Evolutionary conservation across 2,329 filamentous ascomycete genomes (phyloP).

Genomic region (Scedosporium apiospermum): DNA sequence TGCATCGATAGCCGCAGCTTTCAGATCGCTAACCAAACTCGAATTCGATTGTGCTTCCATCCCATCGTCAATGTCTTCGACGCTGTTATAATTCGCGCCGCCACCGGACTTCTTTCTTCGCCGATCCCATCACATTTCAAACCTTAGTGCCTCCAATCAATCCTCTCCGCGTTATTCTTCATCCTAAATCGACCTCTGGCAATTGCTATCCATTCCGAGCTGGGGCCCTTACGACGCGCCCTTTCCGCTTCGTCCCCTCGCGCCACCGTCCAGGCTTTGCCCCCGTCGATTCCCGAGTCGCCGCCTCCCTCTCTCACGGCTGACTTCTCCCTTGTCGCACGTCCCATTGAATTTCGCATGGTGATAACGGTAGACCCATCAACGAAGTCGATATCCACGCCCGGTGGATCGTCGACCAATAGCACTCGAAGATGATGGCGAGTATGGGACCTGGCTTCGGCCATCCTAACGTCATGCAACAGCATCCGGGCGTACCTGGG

Average conservation of each 20-base stretch:
- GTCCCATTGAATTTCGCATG: slow-evolving; percentile 1
- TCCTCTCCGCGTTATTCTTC: neutral
- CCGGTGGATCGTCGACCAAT: slow-evolving; percentile 44
- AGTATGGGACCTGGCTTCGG: slow-evolving; percentile 56
- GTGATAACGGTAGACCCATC: neutral
- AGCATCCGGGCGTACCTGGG: slow-evolving; percentile 55
- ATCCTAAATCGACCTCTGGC: neutral
- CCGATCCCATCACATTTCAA: neutral
- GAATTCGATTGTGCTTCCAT: neutral
- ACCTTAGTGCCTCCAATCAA: neutral
- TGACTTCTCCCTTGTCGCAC: neutral
- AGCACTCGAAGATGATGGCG: slow-evolving; percentile 53
- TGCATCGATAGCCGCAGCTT: neutral
- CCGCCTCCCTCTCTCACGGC: slow-evolving; percentile 8
- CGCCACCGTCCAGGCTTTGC: slow-evolving; percentile 5
- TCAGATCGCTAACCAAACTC: neutral
- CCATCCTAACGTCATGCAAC: slow-evolving; percentile 61
- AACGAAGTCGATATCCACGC: slow-evolving; percentile 47
- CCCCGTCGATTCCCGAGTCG: slow-evolving; percentile 9
- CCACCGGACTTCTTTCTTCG: neutral
- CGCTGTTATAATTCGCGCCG: neutral
- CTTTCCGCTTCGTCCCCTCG: slow-evolving; percentile 5
- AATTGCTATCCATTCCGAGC: neutral
- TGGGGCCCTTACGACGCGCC: neutral
- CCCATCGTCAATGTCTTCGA: neutral